Base-by-base conservation (phyloP, 331 rosid genomes). In the Quercus phellos region DNA sequence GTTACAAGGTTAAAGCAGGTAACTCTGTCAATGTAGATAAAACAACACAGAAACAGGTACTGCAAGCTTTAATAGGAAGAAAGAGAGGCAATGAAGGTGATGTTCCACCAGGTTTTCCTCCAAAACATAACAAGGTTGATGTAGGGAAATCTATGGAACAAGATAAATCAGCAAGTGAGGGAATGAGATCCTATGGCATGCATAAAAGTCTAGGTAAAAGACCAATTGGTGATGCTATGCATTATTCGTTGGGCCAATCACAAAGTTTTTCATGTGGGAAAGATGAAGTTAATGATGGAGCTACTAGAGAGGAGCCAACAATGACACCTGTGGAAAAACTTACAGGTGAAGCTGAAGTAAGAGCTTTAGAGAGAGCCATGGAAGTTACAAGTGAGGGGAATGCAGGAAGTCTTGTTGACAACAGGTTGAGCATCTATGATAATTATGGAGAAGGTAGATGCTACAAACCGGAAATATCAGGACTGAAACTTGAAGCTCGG, bases 51-150 rank as follows among this genome's bases (percentile, higher is more conserved):
- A 11, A 11, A 60, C 3, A 12, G 18, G 68, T 60, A 12, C 17
- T 13, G 12, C 68, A 60, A 32, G 68, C 68, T 24, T 60, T 32
- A 12, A 60, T 13, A 43, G 51, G 35, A 26, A 72, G 69, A 16
- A 60, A 18, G 58, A 74, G 10, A 69, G 42, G 58, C 4, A 38
- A 35, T 38, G 26, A 55, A 64, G 53, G n/a, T 19, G 46, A 34
- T 78, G 76, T 29, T 68, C 68, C 59, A 34, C 60, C 74, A 6
- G 64, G 76, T 22, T 68, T 76, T 79, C 32, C 75, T 64, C 72
- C 73, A 35, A 78, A 66, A n/a, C 22, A 22, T 54, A 10, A 19
- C 38, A 56, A 7, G 14, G 55, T 46, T 11, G 64, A 61, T 29
- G 67, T 59, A 54, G 35, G 21, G 24, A 43, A 53, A 46, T 64